Evolutionary conservation across 2,329 filamentous ascomycete genomes (phyloP), one percentile per base, ranked within the genome.

Genomic region (Cercospora sp.): DNA sequence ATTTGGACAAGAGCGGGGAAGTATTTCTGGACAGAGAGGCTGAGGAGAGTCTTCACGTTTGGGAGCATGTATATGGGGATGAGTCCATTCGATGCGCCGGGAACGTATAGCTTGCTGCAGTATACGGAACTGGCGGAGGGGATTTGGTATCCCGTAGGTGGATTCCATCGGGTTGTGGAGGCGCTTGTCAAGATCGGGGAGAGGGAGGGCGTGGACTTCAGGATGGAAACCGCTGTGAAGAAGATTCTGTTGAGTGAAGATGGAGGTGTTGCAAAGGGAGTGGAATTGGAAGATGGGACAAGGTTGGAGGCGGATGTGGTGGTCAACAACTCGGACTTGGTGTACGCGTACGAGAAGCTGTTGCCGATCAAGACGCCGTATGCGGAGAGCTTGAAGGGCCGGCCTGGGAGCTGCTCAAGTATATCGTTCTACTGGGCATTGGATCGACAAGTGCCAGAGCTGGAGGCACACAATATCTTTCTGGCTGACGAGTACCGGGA

Each of bases 61-160:
- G 90, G 87, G 23, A 92, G 89, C 73, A 93, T 93, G 90, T 93
- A 93, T 75, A 90, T 93, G 88, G 91, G 91, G 0, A 93, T 93
- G 90, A 89, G 85, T 64, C 91, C 91, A 0, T 93, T 90, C 75
- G 89, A 91, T 75, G 90, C 91, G 0, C 91, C 90, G 0, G 90
- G 88, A 3, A 92, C 90, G 1, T 93, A 93, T 79, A 89, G 86
- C 60, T 78, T 93, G 68, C 80, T 93, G 62, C 90, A 92, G 78
- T 93, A 92, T 76, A 90, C 90, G 0, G 90, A 93, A 79, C 79
- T 92, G 33, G 88, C 89, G 0, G 89, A 93, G 80, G 91, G 91
- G 0, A 91, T 93, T 53, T 90, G 90, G 88, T 93, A 91, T 79
- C 89, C 90, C 0, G 83, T 85, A 23, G 90, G 90, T 1, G 90